A percentile compares a stretch with the other conserved stretches of the same genome.
These are phyloP conservation scores for Sporothrix brunneoviolacea DNA, from an alignment of 2,329 filamentous ascomycete genomes.

Conservation along the genomic window DNA sequence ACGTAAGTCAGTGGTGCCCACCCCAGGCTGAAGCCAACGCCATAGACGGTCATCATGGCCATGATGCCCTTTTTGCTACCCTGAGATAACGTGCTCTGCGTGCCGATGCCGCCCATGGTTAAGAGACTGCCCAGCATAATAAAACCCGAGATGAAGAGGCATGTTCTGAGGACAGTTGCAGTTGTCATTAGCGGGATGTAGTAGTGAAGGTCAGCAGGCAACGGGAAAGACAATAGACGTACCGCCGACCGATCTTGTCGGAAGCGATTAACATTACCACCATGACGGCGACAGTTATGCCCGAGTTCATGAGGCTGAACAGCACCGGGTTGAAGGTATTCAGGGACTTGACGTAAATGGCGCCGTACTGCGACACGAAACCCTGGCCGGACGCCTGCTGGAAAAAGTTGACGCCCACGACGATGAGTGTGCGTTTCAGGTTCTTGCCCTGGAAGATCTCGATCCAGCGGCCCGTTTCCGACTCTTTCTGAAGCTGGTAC, in stretches of 20 bases:
- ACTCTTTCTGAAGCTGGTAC: not conserved
- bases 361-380: slow-evolving; percentile 11
- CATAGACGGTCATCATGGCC: slow-evolving; percentile 27
- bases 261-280: not conserved
- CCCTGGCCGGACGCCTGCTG: slow-evolving; percentile 12
- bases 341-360: slow-evolving; percentile 7
- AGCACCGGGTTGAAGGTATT: slow-evolving; percentile 5
- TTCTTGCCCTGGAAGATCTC: slow-evolving; percentile 10
- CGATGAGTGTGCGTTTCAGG: slow-evolving; percentile 6
- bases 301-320: slow-evolving; percentile 6
- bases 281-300: not conserved
- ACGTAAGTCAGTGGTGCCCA: slow-evolving; percentile 32
- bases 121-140: slow-evolving; percentile 27
- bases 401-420: slow-evolving; percentile 8
- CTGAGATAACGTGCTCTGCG: not conserved
- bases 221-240: too few relatives aligned
- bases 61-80: slow-evolving; percentile 14
- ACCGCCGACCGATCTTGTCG: slow-evolving; percentile 1
- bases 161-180: too few relatives aligned
- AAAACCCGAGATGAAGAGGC: slow-evolving; percentile 23
- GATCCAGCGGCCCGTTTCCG: not conserved
- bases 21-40: slow-evolving; percentile 25
- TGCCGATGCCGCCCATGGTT: slow-evolving; percentile 32
- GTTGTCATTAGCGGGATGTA: too few relatives aligned
- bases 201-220: too few relatives aligned